phyloP scores from a whole-genome alignment of 2,329 filamentous ascomycete genomes.

The Aspergillus neotritici region DNA sequence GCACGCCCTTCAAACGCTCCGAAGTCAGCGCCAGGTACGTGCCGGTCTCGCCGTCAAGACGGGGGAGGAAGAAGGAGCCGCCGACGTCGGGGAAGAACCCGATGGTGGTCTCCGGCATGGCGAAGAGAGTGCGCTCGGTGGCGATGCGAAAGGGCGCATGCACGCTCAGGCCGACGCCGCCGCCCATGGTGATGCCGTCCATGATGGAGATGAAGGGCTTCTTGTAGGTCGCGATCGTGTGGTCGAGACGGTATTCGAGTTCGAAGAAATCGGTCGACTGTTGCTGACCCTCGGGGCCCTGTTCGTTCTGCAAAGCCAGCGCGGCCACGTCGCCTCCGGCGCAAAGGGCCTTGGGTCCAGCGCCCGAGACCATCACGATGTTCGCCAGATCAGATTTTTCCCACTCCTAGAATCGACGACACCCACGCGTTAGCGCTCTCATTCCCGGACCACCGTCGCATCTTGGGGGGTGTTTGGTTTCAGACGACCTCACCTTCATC shows the following conservation, averaged over 20 bases:
- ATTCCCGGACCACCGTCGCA: background rate
- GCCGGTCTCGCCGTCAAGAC: constrained; percentile 78
- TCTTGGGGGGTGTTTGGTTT: background rate
- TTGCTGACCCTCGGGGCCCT: constrained; percentile 63
- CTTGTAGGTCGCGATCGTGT: constrained; percentile 84
- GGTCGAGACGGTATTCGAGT: constrained; percentile 93
- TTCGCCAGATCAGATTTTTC: constrained; percentile 91
- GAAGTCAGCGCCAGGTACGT: constrained; percentile 93
- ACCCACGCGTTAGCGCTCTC: constrained; percentile 12
- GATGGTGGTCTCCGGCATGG: constrained; percentile 98
- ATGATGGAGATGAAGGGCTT: constrained; percentile 95
- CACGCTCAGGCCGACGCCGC: constrained; percentile 86
- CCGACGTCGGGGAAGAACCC: constrained; percentile 99
- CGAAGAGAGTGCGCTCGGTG: constrained; percentile 90
- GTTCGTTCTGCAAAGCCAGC: constrained; percentile 67
- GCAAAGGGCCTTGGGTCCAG: constrained; percentile 79
- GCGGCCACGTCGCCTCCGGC: constrained; percentile 85
- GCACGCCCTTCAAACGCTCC: constrained; percentile 71
- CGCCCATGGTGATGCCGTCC: constrained; percentile 98
- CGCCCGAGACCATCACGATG: constrained; percentile 84
- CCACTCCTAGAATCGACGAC: constrained; percentile 61
- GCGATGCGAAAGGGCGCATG: constrained; percentile 96
- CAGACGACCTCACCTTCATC: constrained; percentile 49
- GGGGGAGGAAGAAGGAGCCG: constrained; percentile 88
- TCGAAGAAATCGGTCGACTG: constrained; percentile 80